Evolutionary conservation across 805 yeast genomes (phyloP).

Genomic region (Yarrowia divulgata): DNA sequence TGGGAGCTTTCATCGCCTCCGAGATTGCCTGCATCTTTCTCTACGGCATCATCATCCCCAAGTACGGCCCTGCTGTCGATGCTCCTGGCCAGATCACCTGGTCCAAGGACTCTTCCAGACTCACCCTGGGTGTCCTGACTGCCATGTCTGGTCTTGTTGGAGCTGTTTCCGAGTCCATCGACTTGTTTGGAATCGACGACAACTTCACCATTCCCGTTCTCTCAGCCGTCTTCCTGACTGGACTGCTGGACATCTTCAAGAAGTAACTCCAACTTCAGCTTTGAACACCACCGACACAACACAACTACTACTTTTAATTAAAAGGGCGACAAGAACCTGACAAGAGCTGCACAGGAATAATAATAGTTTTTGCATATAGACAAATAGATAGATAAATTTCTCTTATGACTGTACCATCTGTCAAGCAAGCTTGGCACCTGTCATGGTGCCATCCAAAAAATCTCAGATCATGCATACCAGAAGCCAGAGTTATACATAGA

Average conservation of each 20-base stretch:
- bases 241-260: conserved; percentile 17
- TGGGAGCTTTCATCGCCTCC: conserved; percentile 85
- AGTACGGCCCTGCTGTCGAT: conserved; percentile 59
- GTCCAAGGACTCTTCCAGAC: conserved; percentile 64
- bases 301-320: neutral
- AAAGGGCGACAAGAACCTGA: neutral
- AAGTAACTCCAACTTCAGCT: neutral
- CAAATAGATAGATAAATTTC: conserved; percentile 28
- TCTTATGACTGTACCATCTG: neutral
- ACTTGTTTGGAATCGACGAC: conserved; percentile 80
- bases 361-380: conserved; percentile 27
- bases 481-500: neutral
- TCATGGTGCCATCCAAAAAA: neutral
- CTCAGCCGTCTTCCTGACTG: conserved; percentile 68
- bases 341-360: conserved; percentile 11
- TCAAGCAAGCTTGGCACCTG: too few species aligned
- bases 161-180: conserved; percentile 84
- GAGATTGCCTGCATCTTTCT: conserved; percentile 66
- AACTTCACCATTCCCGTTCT: conserved; percentile 93
- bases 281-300: neutral
- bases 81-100: conserved; percentile 67
- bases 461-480: neutral
- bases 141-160: conserved; percentile 80
- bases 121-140: conserved; percentile 63
- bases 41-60: conserved; percentile 78